These are phyloP conservation scores for Calonectria honghensis DNA, from an alignment of 2,329 filamentous ascomycete genomes.

Conservation along the genomic window DNA sequence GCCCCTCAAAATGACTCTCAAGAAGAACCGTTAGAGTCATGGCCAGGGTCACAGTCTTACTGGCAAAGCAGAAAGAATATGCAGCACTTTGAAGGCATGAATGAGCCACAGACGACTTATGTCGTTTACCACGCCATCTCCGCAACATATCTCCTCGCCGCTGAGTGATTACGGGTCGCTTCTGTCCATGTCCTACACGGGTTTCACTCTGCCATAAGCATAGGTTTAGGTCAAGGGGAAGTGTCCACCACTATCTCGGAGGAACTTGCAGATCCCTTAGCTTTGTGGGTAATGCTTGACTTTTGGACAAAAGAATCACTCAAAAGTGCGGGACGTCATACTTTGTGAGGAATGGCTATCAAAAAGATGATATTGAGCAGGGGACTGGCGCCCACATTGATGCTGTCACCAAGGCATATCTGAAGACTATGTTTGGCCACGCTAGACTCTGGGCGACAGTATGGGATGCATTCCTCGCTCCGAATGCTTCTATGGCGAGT, in stretches of 20 bases:
- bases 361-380: background rate
- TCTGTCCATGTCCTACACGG: background rate
- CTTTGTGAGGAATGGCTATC: background rate
- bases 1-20: background rate
- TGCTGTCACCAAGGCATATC: background rate
- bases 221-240: background rate
- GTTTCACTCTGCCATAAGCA: background rate
- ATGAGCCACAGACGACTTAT: background rate
- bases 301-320: constrained; percentile 8
- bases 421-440: background rate
- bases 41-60: background rate
- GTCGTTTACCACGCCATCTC: background rate
- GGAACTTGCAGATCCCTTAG: background rate
- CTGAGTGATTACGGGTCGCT: background rate
- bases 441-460: background rate
- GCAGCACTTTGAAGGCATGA: background rate
- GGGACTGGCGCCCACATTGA: background rate
- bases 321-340: background rate
- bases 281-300: background rate
- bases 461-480: background rate
- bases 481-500: background rate
- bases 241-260: background rate
- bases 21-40: background rate
- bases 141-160: background rate
- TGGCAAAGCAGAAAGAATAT: background rate